Evolutionary conservation across 2,329 filamentous ascomycete genomes (phyloP).

Genomic region (Pseudogymnoascus sp.): DNA sequence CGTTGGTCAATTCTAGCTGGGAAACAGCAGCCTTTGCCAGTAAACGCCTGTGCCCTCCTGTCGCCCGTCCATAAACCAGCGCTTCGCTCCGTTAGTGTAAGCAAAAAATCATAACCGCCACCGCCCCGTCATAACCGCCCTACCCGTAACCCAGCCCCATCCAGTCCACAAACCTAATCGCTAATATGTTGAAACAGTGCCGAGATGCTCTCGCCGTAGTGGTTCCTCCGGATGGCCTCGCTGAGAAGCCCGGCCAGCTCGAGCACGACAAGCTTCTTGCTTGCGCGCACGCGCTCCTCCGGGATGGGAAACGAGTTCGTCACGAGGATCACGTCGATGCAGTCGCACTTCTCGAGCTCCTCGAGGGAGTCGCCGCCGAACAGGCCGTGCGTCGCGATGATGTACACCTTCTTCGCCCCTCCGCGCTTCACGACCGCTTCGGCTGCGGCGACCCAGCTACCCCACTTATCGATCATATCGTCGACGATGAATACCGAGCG

Average conservation of each 20-base stretch:
- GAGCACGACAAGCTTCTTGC: constrained; percentile 78
- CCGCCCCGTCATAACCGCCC: background rate
- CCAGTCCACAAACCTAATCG: constrained; percentile 8
- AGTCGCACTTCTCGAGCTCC: constrained; percentile 84
- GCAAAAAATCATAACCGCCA: background rate
- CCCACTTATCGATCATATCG: constrained; percentile 97
- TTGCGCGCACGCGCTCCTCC: constrained; percentile 59
- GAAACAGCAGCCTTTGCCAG: background rate
- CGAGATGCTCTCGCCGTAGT: constrained; percentile 82
- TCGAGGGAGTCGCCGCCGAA: constrained; percentile 86
- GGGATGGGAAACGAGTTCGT: constrained; percentile 96
- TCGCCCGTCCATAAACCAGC: background rate
- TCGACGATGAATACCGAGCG: constrained; percentile 90
- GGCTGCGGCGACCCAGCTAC: constrained; percentile 93
- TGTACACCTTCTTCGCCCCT: constrained; percentile 87
- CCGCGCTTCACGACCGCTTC: constrained; percentile 94
- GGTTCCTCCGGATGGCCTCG: constrained; percentile 90
- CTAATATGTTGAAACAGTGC: constrained; percentile 14
- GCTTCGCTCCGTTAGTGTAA: constrained; percentile 3
- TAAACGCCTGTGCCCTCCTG: constrained; percentile 1
- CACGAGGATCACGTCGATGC: constrained; percentile 88
- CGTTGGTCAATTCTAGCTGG: constrained; percentile 7
- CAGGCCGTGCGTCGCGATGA: constrained; percentile 92
- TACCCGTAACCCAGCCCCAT: background rate
- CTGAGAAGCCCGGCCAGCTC: constrained; percentile 82